Conservation (phyloP, 495 filamentous ascomycete species). For the Aspergillus kassunensis region DNA sequence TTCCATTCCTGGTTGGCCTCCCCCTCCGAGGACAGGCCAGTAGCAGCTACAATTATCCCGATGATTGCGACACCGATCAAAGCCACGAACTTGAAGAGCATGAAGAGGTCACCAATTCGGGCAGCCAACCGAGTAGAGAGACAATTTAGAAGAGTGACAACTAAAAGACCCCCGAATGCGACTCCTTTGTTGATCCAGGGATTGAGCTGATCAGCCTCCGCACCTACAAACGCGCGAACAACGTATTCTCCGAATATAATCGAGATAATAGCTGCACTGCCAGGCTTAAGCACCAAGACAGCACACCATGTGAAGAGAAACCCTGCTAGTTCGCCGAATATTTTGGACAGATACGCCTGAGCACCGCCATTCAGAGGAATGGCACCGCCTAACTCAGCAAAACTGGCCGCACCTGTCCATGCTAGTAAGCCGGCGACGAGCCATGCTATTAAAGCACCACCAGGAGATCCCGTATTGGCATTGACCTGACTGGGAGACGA, state of each 20-base stretch:
- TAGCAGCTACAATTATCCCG: constrained; percentile 85
- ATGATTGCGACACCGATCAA: constrained; percentile 81
- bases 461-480: constrained; percentile 85
- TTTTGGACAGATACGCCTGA: constrained; percentile 90
- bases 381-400: constrained; percentile 92
- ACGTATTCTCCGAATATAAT: constrained; percentile 98
- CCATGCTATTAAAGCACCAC: constrained; percentile 88
- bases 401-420: constrained; percentile 95
- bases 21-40: constrained; percentile 73
- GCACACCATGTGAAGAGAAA: constrained; percentile 97
- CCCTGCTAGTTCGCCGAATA: constrained; percentile 86
- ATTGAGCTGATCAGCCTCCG: constrained; percentile 70
- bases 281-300: constrained; percentile 89
- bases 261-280: constrained; percentile 86
- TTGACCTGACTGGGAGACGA: constrained; percentile 94
- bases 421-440: constrained; percentile 81
- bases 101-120: constrained; percentile 79
- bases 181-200: constrained; percentile 90
- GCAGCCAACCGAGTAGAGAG: constrained; percentile 85
- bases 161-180: constrained; percentile 67
- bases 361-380: constrained; percentile 94
- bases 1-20: constrained; percentile 84
- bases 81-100: constrained; percentile 95
- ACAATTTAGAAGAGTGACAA: constrained; percentile 83
- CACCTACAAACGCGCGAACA: constrained; percentile 77